Conservation (phyloP, 495 filamentous ascomycete species). For the Sporormia fimetaria region DNA sequence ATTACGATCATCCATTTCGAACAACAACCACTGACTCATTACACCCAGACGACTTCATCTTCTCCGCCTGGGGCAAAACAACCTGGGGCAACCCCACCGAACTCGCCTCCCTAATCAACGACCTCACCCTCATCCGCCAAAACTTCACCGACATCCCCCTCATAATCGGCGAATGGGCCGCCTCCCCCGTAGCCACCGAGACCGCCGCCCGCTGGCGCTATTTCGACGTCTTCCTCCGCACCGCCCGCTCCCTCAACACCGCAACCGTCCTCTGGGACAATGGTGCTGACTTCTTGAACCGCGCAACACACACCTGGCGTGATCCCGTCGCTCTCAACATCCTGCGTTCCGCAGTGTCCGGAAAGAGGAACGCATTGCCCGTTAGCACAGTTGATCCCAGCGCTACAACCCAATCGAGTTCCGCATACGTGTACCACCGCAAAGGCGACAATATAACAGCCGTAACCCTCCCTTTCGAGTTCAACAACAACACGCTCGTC, state of each 20-base stretch:
- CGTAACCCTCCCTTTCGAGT: constrained; percentile 37
- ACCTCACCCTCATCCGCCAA: constrained; percentile 40
- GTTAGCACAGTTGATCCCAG: constrained; percentile 41
- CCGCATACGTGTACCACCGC: constrained; percentile 47
- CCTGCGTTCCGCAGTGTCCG: constrained; percentile 35
- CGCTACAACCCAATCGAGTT: constrained; percentile 37
- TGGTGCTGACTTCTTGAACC: constrained; percentile 39
- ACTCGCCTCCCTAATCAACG: constrained; percentile 39
- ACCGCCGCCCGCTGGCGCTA: constrained; percentile 48
- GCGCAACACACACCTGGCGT: constrained; percentile 38
- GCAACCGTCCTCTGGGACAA: constrained; percentile 49
- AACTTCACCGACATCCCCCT: constrained; percentile 47
- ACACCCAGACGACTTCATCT: constrained; percentile 39
- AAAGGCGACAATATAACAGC: constrained; percentile 39
- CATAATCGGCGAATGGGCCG: constrained; percentile 49
- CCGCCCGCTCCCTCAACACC: constrained; percentile 38
- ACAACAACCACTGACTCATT: constrained; percentile 1
- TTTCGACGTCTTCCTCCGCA: constrained; percentile 43
- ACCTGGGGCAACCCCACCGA: constrained; percentile 48
- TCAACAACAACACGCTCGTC: constrained; percentile 45
- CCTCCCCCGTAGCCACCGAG: constrained; percentile 40
- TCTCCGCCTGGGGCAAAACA: constrained; percentile 47
- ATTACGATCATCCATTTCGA: background rate
- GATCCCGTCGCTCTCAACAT: constrained; percentile 41
- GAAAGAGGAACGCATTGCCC: constrained; percentile 41